Conservation (phyloP, 352 stramenopile species). For the Hyaloperonospora brassicae region DNA sequence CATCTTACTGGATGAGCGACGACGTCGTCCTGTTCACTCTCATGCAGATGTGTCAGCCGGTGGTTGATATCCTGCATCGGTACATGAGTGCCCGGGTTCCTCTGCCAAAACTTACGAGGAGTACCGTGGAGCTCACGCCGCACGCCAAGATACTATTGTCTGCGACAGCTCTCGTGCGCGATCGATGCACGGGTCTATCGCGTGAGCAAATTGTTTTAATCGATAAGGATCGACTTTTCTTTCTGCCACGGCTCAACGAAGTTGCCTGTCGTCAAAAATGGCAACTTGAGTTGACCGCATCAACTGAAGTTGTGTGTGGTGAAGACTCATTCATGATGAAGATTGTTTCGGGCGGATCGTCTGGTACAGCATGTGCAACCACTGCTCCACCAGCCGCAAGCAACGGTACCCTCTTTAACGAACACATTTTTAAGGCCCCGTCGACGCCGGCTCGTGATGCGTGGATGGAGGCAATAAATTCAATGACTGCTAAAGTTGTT, state of each 20-base stretch:
- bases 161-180: slow-evolving; percentile 66
- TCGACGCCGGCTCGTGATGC: slow-evolving; percentile 57
- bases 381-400: slow-evolving; percentile 19
- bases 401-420: slow-evolving; percentile 14
- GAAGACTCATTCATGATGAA: slow-evolving; percentile 80
- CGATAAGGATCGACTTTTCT: slow-evolving; percentile 58
- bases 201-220: slow-evolving; percentile 70
- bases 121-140: slow-evolving; percentile 72
- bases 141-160: slow-evolving; percentile 58
- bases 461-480: slow-evolving; percentile 59
- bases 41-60: slow-evolving; percentile 78
- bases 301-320: slow-evolving; percentile 53
- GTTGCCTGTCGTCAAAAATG: slow-evolving; percentile 66
- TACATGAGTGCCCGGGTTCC: slow-evolving; percentile 74
- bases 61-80: slow-evolving; percentile 70
- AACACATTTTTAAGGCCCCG: slow-evolving; percentile 54
- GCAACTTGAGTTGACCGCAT: slow-evolving; percentile 43
- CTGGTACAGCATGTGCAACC: slow-evolving; percentile 16
- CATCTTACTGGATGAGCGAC: slow-evolving; percentile 85
- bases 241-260: slow-evolving; percentile 53
- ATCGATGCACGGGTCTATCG: slow-evolving; percentile 69
- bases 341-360: slow-evolving; percentile 39
- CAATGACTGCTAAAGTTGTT: slow-evolving; percentile 28
- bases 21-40: slow-evolving; percentile 82
- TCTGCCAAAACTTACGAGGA: slow-evolving; percentile 65